Conservation (phyloP, 352 stramenopile genomes). For the Globisporangium recalcitrans region DNA sequence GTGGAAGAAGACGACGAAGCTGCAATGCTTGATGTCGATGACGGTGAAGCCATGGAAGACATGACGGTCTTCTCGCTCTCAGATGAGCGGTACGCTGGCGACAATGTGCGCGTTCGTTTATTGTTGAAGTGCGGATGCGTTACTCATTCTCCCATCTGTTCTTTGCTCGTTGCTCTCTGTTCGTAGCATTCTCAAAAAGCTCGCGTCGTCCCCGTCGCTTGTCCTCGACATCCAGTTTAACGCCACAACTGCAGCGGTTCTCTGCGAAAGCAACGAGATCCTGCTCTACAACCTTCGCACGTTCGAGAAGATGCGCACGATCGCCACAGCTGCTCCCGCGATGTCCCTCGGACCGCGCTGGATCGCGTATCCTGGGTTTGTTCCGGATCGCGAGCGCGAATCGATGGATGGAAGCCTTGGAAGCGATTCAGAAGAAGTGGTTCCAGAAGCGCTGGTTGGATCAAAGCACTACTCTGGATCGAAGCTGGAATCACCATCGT, state of each 20-base stretch:
- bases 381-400: constrained; percentile 21
- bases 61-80: constrained; percentile 46
- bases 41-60: constrained; percentile 38
- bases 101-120: background rate
- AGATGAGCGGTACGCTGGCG: constrained; percentile 35
- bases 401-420: constrained; percentile 21
- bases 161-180: background rate
- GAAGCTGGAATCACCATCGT: constrained; percentile 29
- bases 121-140: background rate
- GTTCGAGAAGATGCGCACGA: constrained; percentile 37
- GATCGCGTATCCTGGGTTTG: constrained; percentile 60
- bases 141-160: background rate
- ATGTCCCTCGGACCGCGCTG: constrained; percentile 66
- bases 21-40: constrained; percentile 26
- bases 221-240: constrained; percentile 74
- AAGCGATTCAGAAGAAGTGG: constrained; percentile 46
- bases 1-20: constrained; percentile 34
- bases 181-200: constrained; percentile 38
- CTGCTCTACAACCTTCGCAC: constrained; percentile 55
- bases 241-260: constrained; percentile 38
- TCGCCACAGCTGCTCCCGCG: constrained; percentile 46
- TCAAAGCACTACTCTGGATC: constrained; percentile 13
- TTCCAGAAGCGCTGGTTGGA: constrained; percentile 23
- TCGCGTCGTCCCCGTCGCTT: constrained; percentile 54
- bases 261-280: constrained; percentile 67